Percentiles rank a stretch among this genome's conserved stretches.
Conservation (phyloP, 78 protist species). For the Dictyostelium discoideum region DNA sequence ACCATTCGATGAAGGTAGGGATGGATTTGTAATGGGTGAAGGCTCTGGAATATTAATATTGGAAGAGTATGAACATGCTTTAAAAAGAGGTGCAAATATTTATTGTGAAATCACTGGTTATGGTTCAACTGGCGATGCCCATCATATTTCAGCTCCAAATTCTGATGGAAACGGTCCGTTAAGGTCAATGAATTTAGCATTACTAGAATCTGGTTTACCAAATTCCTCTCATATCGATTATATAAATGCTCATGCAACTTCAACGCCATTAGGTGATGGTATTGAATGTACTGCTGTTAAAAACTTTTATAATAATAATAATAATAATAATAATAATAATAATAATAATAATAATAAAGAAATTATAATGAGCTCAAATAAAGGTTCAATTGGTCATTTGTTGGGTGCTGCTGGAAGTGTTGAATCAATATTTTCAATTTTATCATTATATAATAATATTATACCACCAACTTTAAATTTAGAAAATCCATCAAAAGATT, state of each 20-base stretch:
- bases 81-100: conserved; percentile 82
- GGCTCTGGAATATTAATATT: conserved; percentile 92
- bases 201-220: conserved; percentile 25
- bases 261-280: conserved; percentile 95
- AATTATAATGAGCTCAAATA: conserved; percentile 67
- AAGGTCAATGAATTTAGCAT: conserved; percentile 88
- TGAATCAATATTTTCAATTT: conserved; percentile 91
- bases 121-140: conserved; percentile 89
- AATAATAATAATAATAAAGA: background rate
- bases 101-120: conserved; percentile 90
- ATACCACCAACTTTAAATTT: conserved; percentile 86
- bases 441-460: conserved; percentile 68
- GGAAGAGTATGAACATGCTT: conserved; percentile 87
- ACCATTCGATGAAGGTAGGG: conserved; percentile 90
- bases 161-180: conserved; percentile 88
- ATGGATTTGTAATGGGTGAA: conserved; percentile 98
- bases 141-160: conserved; percentile 93
- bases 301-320: conserved; percentile 1
- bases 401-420: conserved; percentile 98
- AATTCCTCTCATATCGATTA: conserved; percentile 79
- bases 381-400: conserved; percentile 97
- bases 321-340: background rate
- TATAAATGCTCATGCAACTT: conserved; percentile 98
- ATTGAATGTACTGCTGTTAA: conserved; percentile 86
- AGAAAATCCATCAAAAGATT: conserved; percentile 12